Percentiles rank a stretch among this genome's conserved stretches.
These are phyloP conservation scores for Paraphaeosphaeria sporulosa DNA, from an alignment of 2,329 filamentous ascomycete genomes.

Conservation along the genomic window DNA sequence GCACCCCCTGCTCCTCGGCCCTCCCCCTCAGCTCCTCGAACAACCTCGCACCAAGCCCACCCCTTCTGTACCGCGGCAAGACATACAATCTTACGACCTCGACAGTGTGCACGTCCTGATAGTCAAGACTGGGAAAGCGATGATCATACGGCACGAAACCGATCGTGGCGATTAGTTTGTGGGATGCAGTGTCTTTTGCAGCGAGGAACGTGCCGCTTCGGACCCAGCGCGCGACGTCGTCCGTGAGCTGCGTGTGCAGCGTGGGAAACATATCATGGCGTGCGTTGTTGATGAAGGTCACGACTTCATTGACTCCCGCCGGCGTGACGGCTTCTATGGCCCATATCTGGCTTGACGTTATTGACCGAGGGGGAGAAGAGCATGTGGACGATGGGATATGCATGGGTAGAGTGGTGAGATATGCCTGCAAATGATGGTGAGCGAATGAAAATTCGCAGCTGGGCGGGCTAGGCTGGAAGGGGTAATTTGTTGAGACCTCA, in stretches of 20 bases:
- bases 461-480: neutral
- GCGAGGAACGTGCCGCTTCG: neutral
- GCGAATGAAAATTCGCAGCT: neutral
- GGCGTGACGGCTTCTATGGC: neutral
- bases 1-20: neutral
- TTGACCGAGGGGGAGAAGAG: neutral
- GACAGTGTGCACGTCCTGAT: neutral
- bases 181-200: neutral
- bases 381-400: neutral
- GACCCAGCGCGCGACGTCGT: neutral
- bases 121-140: neutral
- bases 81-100: slow-evolving; percentile 1
- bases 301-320: neutral
- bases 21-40: neutral
- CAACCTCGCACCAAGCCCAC: neutral
- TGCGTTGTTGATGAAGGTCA: neutral
- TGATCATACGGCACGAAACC: slow-evolving; percentile 4
- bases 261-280: slow-evolving; percentile 3
- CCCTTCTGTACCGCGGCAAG: neutral
- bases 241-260: neutral
- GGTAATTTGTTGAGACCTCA: neutral
- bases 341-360: neutral
- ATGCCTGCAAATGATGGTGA: neutral
- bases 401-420: neutral
- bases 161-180: neutral